Percentiles rank a stretch among this genome's conserved stretches.
Conservation (phyloP, 2,329 filamentous ascomycete species). For the Claviceps cyperi region DNA sequence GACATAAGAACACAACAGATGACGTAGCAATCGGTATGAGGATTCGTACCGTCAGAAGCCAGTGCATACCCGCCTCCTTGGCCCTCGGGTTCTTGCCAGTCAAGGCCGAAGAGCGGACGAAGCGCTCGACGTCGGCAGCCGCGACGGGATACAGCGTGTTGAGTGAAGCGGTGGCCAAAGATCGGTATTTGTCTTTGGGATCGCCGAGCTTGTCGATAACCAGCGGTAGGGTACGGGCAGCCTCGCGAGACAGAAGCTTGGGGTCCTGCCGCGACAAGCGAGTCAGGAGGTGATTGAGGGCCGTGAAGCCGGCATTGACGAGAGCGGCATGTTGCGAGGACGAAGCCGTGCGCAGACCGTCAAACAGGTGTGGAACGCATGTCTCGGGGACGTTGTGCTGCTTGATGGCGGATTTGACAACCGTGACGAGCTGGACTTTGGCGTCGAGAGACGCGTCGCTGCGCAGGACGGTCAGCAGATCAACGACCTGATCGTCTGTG, state of each 20-base stretch:
- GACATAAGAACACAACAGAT: neutral
- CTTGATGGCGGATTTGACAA: conserved; percentile 78
- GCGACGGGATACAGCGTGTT: conserved; percentile 61
- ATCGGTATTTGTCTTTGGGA: conserved; percentile 70
- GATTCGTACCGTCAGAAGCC: conserved; percentile 55
- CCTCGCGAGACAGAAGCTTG: conserved; percentile 55
- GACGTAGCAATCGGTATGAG: too few relatives aligned
- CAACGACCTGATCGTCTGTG: conserved; percentile 42
- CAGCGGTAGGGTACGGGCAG: conserved; percentile 54
- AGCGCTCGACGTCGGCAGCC: conserved; percentile 61
- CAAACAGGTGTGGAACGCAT: conserved; percentile 60
- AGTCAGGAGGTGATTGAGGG: conserved; percentile 75
- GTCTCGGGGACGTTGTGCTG: conserved; percentile 76
- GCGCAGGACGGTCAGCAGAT: conserved; percentile 36
- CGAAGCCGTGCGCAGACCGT: conserved; percentile 64
- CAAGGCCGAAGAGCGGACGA: conserved; percentile 65
- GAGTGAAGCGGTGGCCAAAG: conserved; percentile 59
- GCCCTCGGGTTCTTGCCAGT: conserved; percentile 67
- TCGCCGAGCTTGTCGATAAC: conserved; percentile 80
- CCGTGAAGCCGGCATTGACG: conserved; percentile 72
- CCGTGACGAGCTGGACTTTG: conserved; percentile 57
- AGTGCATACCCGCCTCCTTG: conserved; percentile 73
- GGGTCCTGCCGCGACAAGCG: conserved; percentile 75
- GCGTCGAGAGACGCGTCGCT: conserved; percentile 53
- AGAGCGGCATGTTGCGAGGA: conserved; percentile 63